Percentiles rank a stretch among this genome's conserved stretches.
These are phyloP conservation scores for Blastosporella zonata DNA, from an alignment of 1,284 basidiomycete genomes.

Conservation along the genomic window DNA sequence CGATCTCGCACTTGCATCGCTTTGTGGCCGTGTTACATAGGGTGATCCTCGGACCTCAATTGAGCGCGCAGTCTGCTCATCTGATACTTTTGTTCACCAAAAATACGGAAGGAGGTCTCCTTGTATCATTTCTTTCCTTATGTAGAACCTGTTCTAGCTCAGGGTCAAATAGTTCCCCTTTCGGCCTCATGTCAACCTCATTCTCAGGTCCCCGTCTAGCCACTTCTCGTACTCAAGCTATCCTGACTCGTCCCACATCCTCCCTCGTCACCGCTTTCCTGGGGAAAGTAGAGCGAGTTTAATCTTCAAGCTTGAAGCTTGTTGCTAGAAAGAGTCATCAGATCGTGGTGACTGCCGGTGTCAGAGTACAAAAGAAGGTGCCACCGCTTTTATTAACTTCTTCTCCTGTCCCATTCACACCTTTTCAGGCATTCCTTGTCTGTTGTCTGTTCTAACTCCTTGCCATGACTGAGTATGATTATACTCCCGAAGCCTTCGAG, in stretches of 20 bases:
- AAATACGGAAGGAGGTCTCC: too few relatives aligned
- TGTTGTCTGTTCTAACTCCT: not conserved
- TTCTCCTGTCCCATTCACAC: not conserved
- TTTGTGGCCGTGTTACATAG: too few relatives aligned
- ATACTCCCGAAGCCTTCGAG: conserved; percentile 30
- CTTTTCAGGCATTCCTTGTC: not conserved
- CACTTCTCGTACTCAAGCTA: conserved; percentile 2
- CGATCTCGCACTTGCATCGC: too few relatives aligned
- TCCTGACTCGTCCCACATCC: conserved; percentile 8
- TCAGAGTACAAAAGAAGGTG: conserved; percentile 10
- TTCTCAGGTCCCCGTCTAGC: conserved; percentile 6
- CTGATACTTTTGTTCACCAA: too few relatives aligned
- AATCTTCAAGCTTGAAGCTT: not conserved
- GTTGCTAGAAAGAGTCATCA: conserved; percentile 11
- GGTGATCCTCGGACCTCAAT: too few relatives aligned
- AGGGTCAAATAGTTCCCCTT: conserved; percentile 8
- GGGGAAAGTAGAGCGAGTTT: conserved; percentile 8
- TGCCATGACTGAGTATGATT: conserved; percentile 35
- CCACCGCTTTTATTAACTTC: conserved; percentile 7
- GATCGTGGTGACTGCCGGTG: conserved; percentile 4
- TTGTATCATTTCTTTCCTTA: conserved; percentile 7
- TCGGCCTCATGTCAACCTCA: conserved; percentile 15
- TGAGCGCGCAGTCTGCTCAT: too few relatives aligned
- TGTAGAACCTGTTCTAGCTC: conserved; percentile 1
- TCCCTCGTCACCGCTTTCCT: conserved; percentile 12